A percentile compares a stretch with the other conserved stretches of the same genome.
Evolutionary conservation across 768 basidiomycete species (phyloP).

Genomic region (Boletus subparvulus): DNA sequence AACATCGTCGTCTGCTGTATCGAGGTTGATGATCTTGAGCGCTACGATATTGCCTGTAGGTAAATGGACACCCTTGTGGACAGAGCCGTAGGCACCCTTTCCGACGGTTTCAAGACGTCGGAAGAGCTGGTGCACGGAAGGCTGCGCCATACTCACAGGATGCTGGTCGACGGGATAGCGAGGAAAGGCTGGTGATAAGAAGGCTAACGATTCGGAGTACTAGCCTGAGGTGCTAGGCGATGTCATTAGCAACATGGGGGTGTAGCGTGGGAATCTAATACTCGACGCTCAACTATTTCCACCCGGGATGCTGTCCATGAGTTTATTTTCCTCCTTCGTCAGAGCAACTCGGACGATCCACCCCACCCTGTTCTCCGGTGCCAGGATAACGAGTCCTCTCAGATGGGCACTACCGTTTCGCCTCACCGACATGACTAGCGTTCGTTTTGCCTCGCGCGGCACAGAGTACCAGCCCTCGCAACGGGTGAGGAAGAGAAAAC

Average conservation of each 20-base stretch:
- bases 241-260: neutral
- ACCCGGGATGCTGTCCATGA: slow-evolving; percentile 11
- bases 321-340: slow-evolving; percentile 21
- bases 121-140: slow-evolving; percentile 76
- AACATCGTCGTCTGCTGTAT: slow-evolving; percentile 95
- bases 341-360: slow-evolving; percentile 25
- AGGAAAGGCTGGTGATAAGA: neutral
- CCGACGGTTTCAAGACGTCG: slow-evolving; percentile 89
- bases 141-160: slow-evolving; percentile 41
- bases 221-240: no score
- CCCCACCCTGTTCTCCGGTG: slow-evolving; percentile 13
- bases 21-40: slow-evolving; percentile 98
- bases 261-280: slow-evolving; percentile 20
- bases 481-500: slow-evolving; percentile 87
- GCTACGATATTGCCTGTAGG: slow-evolving; percentile 87
- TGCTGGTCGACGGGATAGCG: neutral
- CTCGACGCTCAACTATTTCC: neutral
- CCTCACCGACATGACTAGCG: slow-evolving; percentile 17
- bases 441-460: slow-evolving; percentile 68
- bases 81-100: slow-evolving; percentile 94
- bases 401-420: slow-evolving; percentile 23
- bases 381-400: slow-evolving; percentile 16
- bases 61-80: slow-evolving; percentile 87
- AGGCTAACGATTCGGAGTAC: no score
- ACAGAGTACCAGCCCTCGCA: slow-evolving; percentile 98